phyloP scores from a whole-genome alignment of 2,329 filamentous ascomycete genomes.

The Fusarium austroafricanum region DNA sequence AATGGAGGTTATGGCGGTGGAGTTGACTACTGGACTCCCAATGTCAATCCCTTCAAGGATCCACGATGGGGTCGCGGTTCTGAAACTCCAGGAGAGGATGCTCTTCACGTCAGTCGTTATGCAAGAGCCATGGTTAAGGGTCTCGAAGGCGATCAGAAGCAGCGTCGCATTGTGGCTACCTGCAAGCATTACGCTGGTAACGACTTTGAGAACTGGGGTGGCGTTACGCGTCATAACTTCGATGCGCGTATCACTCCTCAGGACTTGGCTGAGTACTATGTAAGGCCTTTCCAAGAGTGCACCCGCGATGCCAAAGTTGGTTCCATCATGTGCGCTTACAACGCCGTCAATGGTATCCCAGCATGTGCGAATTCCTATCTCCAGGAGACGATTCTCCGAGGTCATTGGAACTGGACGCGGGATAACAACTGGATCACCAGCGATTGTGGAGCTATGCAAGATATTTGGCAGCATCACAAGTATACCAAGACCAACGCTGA shows the following conservation, averaged over 20 bases:
- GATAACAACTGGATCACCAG: conserved; percentile 19
- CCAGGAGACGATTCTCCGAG: background rate
- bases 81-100: conserved; percentile 12
- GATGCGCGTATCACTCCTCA: conserved; percentile 3
- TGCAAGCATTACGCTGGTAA: conserved; percentile 13
- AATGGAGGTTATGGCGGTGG: background rate
- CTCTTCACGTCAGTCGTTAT: background rate
- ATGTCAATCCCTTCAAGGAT: conserved; percentile 15
- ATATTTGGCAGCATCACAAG: conserved; percentile 14
- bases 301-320: background rate
- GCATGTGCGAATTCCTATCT: conserved; percentile 8
- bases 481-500: conserved; percentile 13
- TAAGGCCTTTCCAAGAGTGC: conserved; percentile 6
- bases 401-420: conserved; percentile 15
- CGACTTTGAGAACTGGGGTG: conserved; percentile 16
- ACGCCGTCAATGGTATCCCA: background rate
- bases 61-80: conserved; percentile 11
- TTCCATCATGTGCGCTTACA: conserved; percentile 10
- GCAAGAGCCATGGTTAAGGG: conserved; percentile 6
- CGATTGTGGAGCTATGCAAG: conserved; percentile 16
- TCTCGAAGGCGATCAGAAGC: background rate
- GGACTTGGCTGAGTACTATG: conserved; percentile 15
- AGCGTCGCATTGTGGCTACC: conserved; percentile 10
- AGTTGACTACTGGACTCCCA: conserved; percentile 7
- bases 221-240: background rate